phyloP scores from a whole-genome alignment of 495 filamentous ascomycete species.

The Penicillium nucicola region DNA sequence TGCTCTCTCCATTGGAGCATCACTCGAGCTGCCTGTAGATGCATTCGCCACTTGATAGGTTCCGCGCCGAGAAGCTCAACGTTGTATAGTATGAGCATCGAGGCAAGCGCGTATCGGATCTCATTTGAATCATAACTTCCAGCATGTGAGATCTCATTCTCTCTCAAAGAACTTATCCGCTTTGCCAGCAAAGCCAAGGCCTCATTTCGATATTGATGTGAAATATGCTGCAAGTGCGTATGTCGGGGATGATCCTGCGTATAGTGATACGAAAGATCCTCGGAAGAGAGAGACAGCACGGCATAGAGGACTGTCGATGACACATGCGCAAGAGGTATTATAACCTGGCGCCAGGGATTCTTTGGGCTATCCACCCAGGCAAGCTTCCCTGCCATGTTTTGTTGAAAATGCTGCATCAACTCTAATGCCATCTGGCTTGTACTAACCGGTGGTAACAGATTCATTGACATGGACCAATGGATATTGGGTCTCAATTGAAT shows the following conservation, averaged over 20 bases:
- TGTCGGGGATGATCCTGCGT: neutral
- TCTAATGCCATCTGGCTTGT: neutral
- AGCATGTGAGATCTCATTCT: neutral
- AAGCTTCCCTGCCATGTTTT: conserved; percentile 5
- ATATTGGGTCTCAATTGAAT: neutral
- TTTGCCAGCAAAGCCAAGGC: conserved; percentile 3
- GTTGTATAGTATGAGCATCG: conserved; percentile 21
- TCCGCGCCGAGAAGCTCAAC: conserved; percentile 17
- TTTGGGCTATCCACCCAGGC: conserved; percentile 13
- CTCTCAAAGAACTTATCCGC: conserved; percentile 3
- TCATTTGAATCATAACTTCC: neutral
- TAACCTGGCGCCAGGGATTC: conserved; percentile 12
- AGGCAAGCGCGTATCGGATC: conserved; percentile 9
- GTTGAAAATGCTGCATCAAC: conserved; percentile 7
- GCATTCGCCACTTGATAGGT: conserved; percentile 16
- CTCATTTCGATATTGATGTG: neutral
- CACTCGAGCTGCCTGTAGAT: conserved; percentile 18
- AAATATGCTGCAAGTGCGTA: neutral
- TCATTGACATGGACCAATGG: neutral
- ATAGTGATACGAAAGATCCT: conserved; percentile 10
- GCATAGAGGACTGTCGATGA: conserved; percentile 3
- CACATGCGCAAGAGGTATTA: conserved; percentile 7
- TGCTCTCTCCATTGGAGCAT: conserved; percentile 17
- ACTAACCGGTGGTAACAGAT: neutral
- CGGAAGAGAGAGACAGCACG: conserved; percentile 8